These are phyloP conservation scores for Lactifluus pinguis DNA, from an alignment of 768 basidiomycete genomes.

Conservation along the genomic window DNA sequence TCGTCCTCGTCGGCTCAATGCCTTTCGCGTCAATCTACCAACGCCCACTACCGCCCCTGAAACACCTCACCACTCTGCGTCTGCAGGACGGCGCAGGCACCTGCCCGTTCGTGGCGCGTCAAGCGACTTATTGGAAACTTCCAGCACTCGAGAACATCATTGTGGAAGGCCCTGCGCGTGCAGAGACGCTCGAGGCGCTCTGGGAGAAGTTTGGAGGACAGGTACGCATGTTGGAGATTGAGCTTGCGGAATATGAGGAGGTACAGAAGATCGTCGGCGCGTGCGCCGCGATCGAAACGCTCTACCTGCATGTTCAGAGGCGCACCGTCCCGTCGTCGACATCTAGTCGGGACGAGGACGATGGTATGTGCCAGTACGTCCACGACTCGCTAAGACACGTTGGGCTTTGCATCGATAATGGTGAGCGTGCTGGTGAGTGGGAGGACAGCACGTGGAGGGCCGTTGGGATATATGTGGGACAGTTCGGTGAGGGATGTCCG, in stretches of 20 bases:
- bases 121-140: slow-evolving; percentile 8
- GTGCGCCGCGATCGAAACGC: slow-evolving; percentile 10
- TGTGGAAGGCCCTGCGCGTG: background rate
- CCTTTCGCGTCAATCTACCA: background rate
- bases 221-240: slow-evolving; percentile 5
- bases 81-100: background rate
- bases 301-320: slow-evolving; percentile 2
- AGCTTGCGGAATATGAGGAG: background rate
- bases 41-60: background rate
- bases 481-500: background rate
- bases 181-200: background rate
- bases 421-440: background rate
- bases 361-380: background rate
- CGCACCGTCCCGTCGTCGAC: background rate
- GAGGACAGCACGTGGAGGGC: background rate
- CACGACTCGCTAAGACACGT: slow-evolving; percentile 6
- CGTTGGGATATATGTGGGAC: background rate
- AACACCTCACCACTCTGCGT: slow-evolving; percentile 6
- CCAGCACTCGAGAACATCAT: slow-evolving; percentile 13
- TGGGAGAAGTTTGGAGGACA: slow-evolving; percentile 2
- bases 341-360: background rate
- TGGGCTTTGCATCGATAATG: slow-evolving; percentile 1
- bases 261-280: background rate
- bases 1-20: slow-evolving; percentile 9
- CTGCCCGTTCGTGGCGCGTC: slow-evolving; percentile 10